A percentile compares a stretch with the other conserved stretches of the same genome.
Conservation (phyloP, 202 grass and related monocot genomes). For the Bolboschoenoplectus hybrid region DNA sequence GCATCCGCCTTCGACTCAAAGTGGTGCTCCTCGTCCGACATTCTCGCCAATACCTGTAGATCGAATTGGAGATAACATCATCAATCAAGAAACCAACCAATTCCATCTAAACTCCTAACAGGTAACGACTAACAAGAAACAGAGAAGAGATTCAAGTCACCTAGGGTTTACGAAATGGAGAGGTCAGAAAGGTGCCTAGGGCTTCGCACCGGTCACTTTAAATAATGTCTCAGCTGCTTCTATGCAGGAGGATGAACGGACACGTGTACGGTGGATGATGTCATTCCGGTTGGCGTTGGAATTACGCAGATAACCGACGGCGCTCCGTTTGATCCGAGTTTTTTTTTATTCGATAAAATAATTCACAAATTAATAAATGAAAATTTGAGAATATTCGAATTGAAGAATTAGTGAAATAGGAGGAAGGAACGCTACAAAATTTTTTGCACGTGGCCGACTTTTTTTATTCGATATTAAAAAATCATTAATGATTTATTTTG, state of each 20-base stretch:
- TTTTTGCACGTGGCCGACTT: background rate
- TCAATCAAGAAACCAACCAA: background rate
- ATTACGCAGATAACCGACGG: slow-evolving; percentile 16
- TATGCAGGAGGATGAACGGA: background rate
- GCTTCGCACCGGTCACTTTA: slow-evolving; percentile 11
- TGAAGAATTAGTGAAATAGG: background rate
- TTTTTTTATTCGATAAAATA: background rate
- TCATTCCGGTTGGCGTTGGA: background rate
- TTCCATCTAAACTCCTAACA: background rate
- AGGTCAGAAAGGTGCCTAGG: slow-evolving; percentile 4
- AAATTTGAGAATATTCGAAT: background rate
- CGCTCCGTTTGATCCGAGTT: background rate
- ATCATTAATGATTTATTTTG: too few relatives aligned
- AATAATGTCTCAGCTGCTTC: background rate
- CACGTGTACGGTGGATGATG: slow-evolving; percentile 38
- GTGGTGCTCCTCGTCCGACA: slow-evolving; percentile 82
- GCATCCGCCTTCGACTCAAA: slow-evolving; percentile 76
- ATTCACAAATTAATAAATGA: too few relatives aligned
- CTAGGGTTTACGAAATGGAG: slow-evolving; percentile 28
- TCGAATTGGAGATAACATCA: background rate
- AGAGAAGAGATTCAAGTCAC: background rate
- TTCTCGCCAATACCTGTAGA: slow-evolving; percentile 13
- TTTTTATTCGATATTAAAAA: background rate
- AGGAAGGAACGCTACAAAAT: background rate
- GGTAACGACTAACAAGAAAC: background rate